These are phyloP conservation scores for Coleophoma crateriformis DNA, from an alignment of 2,329 filamentous ascomycete genomes.

Conservation along the genomic window DNA sequence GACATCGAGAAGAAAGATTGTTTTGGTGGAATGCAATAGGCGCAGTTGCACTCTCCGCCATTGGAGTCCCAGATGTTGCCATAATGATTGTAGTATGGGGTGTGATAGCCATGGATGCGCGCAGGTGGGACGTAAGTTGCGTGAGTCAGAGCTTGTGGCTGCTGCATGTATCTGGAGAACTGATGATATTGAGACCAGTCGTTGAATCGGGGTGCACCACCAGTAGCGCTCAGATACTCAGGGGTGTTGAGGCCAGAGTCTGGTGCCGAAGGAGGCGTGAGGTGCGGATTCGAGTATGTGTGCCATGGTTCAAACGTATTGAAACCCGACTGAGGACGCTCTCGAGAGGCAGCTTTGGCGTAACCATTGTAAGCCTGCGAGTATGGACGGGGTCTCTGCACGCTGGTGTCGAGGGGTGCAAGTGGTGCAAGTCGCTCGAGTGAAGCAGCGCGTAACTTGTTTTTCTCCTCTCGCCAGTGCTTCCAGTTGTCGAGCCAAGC, in stretches of 20 bases:
- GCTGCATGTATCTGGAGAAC: slow-evolving; percentile 33
- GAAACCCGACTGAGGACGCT: slow-evolving; percentile 22
- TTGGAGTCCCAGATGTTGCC: slow-evolving; percentile 39
- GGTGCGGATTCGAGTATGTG: slow-evolving; percentile 27
- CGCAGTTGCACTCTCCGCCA: slow-evolving; percentile 38
- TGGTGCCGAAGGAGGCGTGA: slow-evolving; percentile 47
- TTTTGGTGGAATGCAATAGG: slow-evolving; percentile 40
- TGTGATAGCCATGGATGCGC: slow-evolving; percentile 39
- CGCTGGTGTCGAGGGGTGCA: slow-evolving; percentile 53
- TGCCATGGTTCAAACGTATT: slow-evolving; percentile 26
- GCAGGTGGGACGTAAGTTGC: slow-evolving; percentile 31
- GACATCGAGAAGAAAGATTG: slow-evolving; percentile 40
- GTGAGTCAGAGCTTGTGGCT: slow-evolving; percentile 16
- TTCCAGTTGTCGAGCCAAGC: slow-evolving; percentile 64
- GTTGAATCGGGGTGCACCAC: slow-evolving; percentile 43
- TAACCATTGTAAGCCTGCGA: slow-evolving; percentile 38
- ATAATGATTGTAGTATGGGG: slow-evolving; percentile 40
- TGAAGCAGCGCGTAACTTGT: slow-evolving; percentile 28
- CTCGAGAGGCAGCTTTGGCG: slow-evolving; percentile 34
- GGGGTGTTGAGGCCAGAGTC: slow-evolving; percentile 48
- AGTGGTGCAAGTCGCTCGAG: slow-evolving; percentile 35
- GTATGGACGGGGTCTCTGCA: slow-evolving; percentile 38
- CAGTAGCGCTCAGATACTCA: slow-evolving; percentile 41
- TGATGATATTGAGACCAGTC: slow-evolving; percentile 45
- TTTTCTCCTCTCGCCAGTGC: slow-evolving; percentile 45